Evolutionary conservation across 202 grass and related monocot genomes (phyloP), one percentile per base, ranked within the genome.

Genomic region (Setaria viridis): DNA sequence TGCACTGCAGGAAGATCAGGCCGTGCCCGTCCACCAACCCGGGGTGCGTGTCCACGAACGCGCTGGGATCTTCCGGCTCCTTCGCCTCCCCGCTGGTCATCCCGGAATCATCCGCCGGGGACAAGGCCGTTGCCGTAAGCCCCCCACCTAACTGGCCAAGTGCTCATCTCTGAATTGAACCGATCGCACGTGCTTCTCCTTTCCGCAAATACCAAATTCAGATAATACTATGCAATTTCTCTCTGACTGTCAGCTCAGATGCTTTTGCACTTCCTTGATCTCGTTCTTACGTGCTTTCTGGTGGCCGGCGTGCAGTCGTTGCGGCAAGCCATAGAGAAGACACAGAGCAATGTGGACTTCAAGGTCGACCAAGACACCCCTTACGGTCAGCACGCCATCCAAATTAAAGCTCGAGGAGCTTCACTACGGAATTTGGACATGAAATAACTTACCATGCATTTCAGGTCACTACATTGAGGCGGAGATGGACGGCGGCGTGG

Each of bases 11-110:
- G 15, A 95, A 94, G 84, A 95, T 94, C 62, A 91, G 96, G 84
- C 85, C 93, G n/a, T 98, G 93, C 72, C 96, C 96, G 41, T 94
- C 96, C 16, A 89, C 76, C 51, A 98, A 98, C 37, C 93, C 96
- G 1, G 89, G 93, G 6, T 98, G 93, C 62, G 86, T 95, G 25
- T 95, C 93, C 50, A 98, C 93, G 19, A 98, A 98, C 81, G 82
- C 93, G 21, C 89, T 80, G 25, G 88, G 88, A 68, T 85, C 88
- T 53, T 94, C 96, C 5, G 91, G 91, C 53, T 95, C 93, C 59
- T 90, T 98, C 70, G 93, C 88, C 75, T 94, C 90, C 21, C 93
- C 96, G 4, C 91, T 90, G 86, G n/a, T 90, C 84, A 88, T 98
- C 89, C 95, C 96, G 14, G 91, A 95, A 6, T 63, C 39, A 11